phyloP scores from a whole-genome alignment of 768 basidiomycete species.

The Lactarius deliciosus region DNA sequence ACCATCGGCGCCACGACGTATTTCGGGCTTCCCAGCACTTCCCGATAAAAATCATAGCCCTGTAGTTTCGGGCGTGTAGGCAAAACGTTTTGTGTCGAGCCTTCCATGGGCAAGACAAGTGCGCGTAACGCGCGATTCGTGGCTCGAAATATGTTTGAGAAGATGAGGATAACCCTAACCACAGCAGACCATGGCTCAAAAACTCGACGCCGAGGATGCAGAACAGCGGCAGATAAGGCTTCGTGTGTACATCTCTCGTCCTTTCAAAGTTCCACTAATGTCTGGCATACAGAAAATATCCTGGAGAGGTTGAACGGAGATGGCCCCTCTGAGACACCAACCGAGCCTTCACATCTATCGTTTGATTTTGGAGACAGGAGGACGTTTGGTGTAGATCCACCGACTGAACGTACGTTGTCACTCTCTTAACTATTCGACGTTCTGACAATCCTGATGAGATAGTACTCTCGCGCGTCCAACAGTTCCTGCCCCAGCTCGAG shows the following conservation, averaged over 20 bases:
- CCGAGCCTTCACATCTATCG: conserved; percentile 1
- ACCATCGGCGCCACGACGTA: conserved; percentile 98
- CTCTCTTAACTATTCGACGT: not conserved
- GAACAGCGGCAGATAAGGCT: conserved; percentile 27
- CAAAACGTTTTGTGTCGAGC: not conserved
- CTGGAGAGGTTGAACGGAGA: conserved; percentile 27
- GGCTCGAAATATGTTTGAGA: conserved; percentile 2
- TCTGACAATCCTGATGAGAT: conserved; percentile 8
- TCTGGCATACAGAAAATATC: conserved; percentile 22
- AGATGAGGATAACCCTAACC: conserved; percentile 20
- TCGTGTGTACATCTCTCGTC: conserved; percentile 26
- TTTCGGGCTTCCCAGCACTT: conserved; percentile 81
- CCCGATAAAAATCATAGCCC: conserved; percentile 83
- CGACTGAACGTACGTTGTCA: conserved; percentile 28
- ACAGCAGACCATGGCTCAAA: conserved; percentile 10
- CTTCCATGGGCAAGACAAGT: conserved; percentile 12
- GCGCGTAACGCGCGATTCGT: conserved; percentile 15
- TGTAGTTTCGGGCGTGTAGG: conserved; percentile 44
- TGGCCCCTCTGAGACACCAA: conserved; percentile 8
- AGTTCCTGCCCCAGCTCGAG: conserved; percentile 65
- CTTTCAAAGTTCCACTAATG: not conserved
- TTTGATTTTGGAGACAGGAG: conserved; percentile 32
- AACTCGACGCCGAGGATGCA: conserved; percentile 22
- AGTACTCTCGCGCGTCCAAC: conserved; percentile 67
- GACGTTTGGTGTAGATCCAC: conserved; percentile 30